phyloP scores from a whole-genome alignment of 2,329 filamentous ascomycete species.

The Fusarium sp. region DNA sequence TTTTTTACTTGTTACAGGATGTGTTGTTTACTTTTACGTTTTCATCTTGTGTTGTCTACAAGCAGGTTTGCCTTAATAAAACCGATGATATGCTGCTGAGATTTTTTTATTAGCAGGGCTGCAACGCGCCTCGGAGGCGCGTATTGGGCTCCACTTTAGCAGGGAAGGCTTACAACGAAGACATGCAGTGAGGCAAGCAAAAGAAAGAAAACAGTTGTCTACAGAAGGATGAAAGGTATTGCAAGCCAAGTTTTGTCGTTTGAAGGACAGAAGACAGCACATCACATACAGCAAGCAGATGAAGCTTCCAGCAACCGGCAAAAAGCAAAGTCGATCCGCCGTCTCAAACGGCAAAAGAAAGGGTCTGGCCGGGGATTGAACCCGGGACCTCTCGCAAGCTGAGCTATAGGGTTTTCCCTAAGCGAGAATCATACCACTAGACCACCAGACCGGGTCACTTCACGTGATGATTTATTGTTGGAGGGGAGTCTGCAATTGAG shows the following conservation, averaged over 20 bases:
- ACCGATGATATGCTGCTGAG: conserved; percentile 16
- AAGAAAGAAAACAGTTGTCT: not conserved
- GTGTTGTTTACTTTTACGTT: conserved; percentile 28
- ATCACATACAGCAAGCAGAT: not conserved
- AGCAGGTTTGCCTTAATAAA: not conserved
- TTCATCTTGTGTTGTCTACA: conserved; percentile 1
- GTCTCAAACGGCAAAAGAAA: not conserved
- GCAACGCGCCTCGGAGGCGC: not conserved
- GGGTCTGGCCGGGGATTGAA: conserved; percentile 60
- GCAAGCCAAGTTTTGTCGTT: too few relatives aligned
- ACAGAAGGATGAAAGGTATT: not conserved
- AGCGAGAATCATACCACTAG: conserved; percentile 51
- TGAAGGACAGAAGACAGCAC: not conserved
- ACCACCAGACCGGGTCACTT: conserved; percentile 43
- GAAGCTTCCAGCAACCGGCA: not conserved
- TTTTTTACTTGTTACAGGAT: not conserved
- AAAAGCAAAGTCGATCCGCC: not conserved
- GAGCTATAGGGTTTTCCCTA: conserved; percentile 46
- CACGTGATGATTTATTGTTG: conserved; percentile 26
- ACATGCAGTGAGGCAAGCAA: not conserved
- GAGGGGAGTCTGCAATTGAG: accelerated
- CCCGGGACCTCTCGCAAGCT: conserved; percentile 59
- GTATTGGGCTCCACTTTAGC: not conserved
- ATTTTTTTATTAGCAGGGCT: not conserved
- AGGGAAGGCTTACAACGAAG: not conserved